Base-by-base conservation (phyloP, 2,329 filamentous ascomycete species). In the Clonostachys rosea region DNA sequence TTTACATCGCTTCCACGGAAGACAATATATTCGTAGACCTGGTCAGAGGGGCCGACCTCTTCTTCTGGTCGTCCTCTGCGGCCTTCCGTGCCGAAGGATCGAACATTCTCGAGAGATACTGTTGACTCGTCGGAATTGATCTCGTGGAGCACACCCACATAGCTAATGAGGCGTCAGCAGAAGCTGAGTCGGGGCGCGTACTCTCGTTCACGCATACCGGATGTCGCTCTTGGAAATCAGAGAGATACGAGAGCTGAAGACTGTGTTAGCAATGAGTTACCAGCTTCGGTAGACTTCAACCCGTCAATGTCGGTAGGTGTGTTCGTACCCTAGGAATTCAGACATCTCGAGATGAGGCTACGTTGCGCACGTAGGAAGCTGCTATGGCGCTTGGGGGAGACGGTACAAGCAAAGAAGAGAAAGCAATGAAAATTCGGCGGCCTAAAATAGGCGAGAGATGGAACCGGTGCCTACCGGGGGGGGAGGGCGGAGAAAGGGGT, bases 1-100 rank as follows among this genome's bases (percentile, higher is more conserved):
- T 99, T 99, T 63, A 99, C 94, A 75, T 99, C 94, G 67, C 90
- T 96, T 58, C 94, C 94, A 51, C 92, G 87, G 70, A 99, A 99
- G 54, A 99, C 91, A 62, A 99, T 97, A 73, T 96, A 97, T 66
- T 97, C 94, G 75, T 96, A 99, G 61, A 96, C 81, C 64, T 89
- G 89, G 52, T 94, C 86, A 34, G 89, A 92, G 5, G 90, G 81
- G 36, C 87, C 73, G 49, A 96, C 87, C 70, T 96, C 91, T 54
- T 95, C 88, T 16, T 86, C 81, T 16, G 86, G 85, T 56, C 86
- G 84, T 56, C 78, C 82, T 62, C 86, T 86, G 54, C 94, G 89
- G 48, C 91, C 91, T 73, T 99, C 94, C 33, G 94, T 96, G 57
- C 94, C 94, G 63, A 86, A 95, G 5, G 92, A 97, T 53, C 85